Evolutionary conservation across 805 yeast genomes (phyloP), one percentile per base, ranked within the genome.

Genomic region (Candida vartiovaarae): DNA sequence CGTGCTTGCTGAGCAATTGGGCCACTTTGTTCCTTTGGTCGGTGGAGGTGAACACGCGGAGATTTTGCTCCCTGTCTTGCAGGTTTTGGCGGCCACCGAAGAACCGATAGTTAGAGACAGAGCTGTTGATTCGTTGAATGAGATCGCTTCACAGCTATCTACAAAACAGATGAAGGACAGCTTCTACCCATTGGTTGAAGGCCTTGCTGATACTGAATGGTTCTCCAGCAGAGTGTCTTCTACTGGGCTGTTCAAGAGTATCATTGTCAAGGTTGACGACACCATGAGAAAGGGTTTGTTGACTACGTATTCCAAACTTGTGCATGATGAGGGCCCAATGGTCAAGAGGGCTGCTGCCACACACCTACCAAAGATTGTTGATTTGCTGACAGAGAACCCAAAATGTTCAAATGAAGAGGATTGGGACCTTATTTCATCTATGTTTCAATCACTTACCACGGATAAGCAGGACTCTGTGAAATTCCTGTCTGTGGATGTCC

Each of bases 401-500:
- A 70, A 67, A 15, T 52, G 64, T 9, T 65, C 73, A 11, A 67
- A 67, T 29, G 80, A 77, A 51, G 73, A 76, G 47, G 88, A 84
- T 59, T 83, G 90, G 83, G 88, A 82, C 54, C 68, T 79, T 47
- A 74, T 90, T 49, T 76, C 83, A n/a, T 74, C 79, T 45, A 87
- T 89, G 95, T 88, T 87, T 62, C 82, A 81, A 62, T 69, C 76
- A 38, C 71, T 89, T 54, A 80, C 84, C 40, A 75, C 75, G 48
- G 99, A 93, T 63, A 84, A 78, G 47, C 99, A 93, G 68, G 99
- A 93, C 66, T 84, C 95, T 6, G 99, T 93, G 34, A 87, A 95
- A 56, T 83, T 91, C 53, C 72, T 93, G 55, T 75, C 95, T 29
- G 86, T 93, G 49, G 96, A 91, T 60, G 85, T 88, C 28, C 75